Conservation (phyloP, 2,329 filamentous ascomycete species). For the Fusarium aywerte region DNA sequence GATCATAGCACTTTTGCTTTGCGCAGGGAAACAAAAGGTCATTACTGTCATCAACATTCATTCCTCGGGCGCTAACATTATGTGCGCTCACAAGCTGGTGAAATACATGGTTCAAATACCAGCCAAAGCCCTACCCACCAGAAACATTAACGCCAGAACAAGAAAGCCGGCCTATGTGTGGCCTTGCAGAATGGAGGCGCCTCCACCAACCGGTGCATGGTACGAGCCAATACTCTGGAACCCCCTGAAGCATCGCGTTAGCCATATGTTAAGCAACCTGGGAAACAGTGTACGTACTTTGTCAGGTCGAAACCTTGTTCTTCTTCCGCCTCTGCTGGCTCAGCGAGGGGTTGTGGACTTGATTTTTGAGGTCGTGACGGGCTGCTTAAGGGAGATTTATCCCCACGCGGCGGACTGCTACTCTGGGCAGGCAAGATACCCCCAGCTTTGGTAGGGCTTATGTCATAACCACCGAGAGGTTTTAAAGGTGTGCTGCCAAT, state of each 20-base stretch:
- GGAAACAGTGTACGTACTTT: slow-evolving; percentile 56
- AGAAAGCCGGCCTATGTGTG: slow-evolving; percentile 41
- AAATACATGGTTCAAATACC: slow-evolving; percentile 15
- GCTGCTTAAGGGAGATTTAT: slow-evolving; percentile 65
- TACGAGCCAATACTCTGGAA: slow-evolving; percentile 74
- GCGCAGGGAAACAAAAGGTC: slow-evolving; percentile 8
- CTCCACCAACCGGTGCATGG: slow-evolving; percentile 64
- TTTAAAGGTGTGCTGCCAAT: slow-evolving; percentile 77
- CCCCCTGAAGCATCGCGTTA: slow-evolving; percentile 57
- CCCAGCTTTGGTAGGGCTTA: slow-evolving; percentile 66
- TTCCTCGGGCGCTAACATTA: slow-evolving; percentile 8
- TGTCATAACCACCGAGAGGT: slow-evolving; percentile 60
- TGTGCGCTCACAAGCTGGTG: slow-evolving; percentile 1
- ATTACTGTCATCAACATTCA: slow-evolving; percentile 31
- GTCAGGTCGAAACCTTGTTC: slow-evolving; percentile 68
- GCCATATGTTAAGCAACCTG: not conserved
- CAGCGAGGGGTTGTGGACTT: slow-evolving; percentile 44
- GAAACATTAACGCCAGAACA: slow-evolving; percentile 17
- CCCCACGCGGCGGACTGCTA: slow-evolving; percentile 65
- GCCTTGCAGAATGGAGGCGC: slow-evolving; percentile 56
- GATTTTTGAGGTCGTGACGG: slow-evolving; percentile 58
- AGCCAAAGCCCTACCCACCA: slow-evolving; percentile 3
- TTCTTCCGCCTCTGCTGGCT: slow-evolving; percentile 55
- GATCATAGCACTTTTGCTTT: not conserved
- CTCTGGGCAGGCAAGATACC: slow-evolving; percentile 60